Base-by-base conservation (phyloP, 441 rosid genomes). In the Omphalea diandra region DNA sequence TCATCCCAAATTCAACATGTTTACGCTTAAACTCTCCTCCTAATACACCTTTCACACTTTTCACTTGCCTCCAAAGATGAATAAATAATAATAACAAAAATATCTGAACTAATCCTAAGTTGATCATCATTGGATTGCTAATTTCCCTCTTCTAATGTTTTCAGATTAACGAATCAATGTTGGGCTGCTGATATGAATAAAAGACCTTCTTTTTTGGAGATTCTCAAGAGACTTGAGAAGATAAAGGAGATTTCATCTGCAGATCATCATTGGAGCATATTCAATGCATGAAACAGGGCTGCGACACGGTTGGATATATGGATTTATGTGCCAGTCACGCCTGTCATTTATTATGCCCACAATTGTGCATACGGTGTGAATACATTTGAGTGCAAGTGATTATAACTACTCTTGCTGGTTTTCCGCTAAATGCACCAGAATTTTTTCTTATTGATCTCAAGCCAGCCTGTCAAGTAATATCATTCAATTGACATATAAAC, bases 161-260 rank as follows among this genome's bases (percentile, higher is more conserved):
- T 53, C 60, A 92, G 98, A 17, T 80, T 95, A 67, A 89, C 94
- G 3, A 95, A 82, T 69, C 87, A 70, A 31, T 95, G 97, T 80
- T 95, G 99, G 98, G 87, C 86, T 0, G 79, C 89, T 20, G 98
- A 92, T 81, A 89, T 89, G 98, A 95, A 83, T 78, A 82, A 63
- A 75, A 90, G 98, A 79, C 99, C 95, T 26, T 69, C 98, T 31
- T 95, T 95, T 85, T 76, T 95, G 82, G 99, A 95, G 36, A 92
- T 95, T 53, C 96, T 95, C 71, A 92, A 92, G 91, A 86, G 75
- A 77, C 97, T 95, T 36, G 97, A 95, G 74, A 92, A 86, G 89
- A 86, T 95, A 36, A 90, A 87, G 87, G 94, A 90, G 76, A 75
- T n/a, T 60, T 61, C 81, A 55, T 90, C 88, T 50, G 0, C 84